These are phyloP conservation scores for Carpinus viminea DNA, from an alignment of 306 rosid genomes.

Conservation along the genomic window DNA sequence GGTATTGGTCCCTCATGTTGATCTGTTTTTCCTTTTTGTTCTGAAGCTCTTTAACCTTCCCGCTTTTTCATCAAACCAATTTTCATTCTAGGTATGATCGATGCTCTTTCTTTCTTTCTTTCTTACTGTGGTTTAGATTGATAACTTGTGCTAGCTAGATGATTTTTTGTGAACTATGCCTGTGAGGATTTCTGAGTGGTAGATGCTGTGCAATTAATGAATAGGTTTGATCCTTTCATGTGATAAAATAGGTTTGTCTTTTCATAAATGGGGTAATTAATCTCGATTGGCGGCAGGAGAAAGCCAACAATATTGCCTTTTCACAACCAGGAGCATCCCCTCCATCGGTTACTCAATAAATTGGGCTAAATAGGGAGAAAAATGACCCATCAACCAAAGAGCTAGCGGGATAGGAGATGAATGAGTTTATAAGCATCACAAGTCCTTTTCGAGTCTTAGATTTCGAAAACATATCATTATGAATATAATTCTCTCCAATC, in stretches of 20 bases:
- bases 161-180: constrained; percentile 20
- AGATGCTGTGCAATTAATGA: constrained; percentile 43
- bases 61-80: constrained; percentile 31
- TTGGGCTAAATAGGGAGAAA: no score
- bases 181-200: constrained; percentile 14
- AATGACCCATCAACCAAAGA: no score
- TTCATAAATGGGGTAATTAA: constrained; percentile 36
- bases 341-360: neutral
- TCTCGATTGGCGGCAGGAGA: constrained; percentile 38
- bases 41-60: constrained; percentile 30
- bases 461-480: no score
- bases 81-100: constrained; percentile 51
- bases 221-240: constrained; percentile 29
- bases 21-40: constrained; percentile 16
- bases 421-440: no score
- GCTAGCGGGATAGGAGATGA: no score
- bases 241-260: constrained; percentile 8
- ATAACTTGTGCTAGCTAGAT: neutral
- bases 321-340: constrained; percentile 33
- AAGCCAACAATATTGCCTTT: constrained; percentile 24
- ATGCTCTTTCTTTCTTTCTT: neutral
- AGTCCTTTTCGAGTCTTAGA: no score
- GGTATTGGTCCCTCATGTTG: constrained; percentile 64
- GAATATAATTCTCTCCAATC: no score
- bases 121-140: neutral